Conservation (phyloP, 257 asterid genomes). For the Haberlea rhodopensis region DNA sequence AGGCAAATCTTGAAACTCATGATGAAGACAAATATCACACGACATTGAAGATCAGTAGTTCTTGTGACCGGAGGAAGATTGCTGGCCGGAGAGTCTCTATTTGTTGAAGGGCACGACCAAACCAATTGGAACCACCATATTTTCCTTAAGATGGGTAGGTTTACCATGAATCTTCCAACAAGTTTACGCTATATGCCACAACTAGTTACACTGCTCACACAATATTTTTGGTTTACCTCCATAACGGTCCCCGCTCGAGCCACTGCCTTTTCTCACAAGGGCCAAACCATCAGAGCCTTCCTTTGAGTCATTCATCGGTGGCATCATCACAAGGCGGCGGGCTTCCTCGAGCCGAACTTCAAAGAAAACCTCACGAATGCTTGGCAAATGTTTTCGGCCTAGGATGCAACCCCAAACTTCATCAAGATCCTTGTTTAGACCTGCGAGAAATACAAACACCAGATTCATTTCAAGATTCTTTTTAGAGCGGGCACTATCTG, state of each 20-base stretch:
- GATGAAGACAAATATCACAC: no score
- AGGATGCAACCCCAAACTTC: not conserved
- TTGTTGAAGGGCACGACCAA: not conserved
- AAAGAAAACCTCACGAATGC: not conserved
- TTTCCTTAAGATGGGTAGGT: not conserved
- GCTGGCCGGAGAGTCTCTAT: not conserved
- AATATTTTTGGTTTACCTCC: no score
- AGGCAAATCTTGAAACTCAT: no score
- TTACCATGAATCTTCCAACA: not conserved
- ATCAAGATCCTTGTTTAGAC: not conserved
- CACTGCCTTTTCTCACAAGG: not conserved
- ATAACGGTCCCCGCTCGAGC: not conserved
- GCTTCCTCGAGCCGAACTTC: not conserved
- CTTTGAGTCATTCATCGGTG: not conserved
- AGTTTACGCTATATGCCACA: not conserved
- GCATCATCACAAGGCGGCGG: not conserved
- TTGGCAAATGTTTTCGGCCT: not conserved
- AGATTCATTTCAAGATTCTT: no score
- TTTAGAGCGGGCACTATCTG: no score
- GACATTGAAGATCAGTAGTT: no score
- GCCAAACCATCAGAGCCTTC: not conserved
- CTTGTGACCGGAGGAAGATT: not conserved
- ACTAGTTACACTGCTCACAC: not conserved
- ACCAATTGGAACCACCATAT: not conserved
- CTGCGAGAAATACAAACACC: not conserved